Percentiles rank a stretch among this genome's conserved stretches.
phyloP scores from a whole-genome alignment of 2,329 filamentous ascomycete genomes.

The Stagonosporopsis tanaceti region DNA sequence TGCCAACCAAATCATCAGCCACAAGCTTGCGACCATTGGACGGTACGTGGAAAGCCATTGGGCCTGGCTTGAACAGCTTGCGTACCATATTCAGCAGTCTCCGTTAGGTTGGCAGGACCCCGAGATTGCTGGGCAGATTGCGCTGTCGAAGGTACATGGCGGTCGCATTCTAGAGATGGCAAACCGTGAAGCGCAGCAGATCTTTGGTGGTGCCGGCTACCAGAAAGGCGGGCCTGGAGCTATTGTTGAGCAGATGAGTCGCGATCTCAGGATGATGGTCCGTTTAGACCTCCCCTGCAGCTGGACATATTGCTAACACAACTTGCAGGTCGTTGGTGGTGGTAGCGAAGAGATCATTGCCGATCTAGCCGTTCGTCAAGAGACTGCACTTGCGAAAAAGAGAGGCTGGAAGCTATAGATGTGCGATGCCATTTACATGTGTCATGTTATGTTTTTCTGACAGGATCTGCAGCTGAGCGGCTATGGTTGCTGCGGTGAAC shows the following conservation, averaged over 20 bases:
- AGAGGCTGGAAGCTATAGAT: conserved; percentile 56
- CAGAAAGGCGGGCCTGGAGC: conserved; percentile 59
- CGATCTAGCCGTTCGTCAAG: conserved; percentile 61
- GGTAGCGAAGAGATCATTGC: conserved; percentile 65
- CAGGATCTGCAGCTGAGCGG: conserved; percentile 8
- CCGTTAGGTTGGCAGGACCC: conserved; percentile 52
- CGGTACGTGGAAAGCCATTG: conserved; percentile 68
- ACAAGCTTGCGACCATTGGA: conserved; percentile 67
- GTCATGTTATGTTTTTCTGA: neutral
- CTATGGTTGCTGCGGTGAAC: conserved; percentile 4
- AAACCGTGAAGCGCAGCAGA: conserved; percentile 62
- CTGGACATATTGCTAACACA: conserved; percentile 9
- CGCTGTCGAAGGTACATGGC: conserved; percentile 59
- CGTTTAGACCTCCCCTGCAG: conserved; percentile 27
- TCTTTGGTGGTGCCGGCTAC: conserved; percentile 63
- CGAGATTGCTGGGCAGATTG: conserved; percentile 51
- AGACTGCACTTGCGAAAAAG: conserved; percentile 50
- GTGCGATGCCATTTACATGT: neutral
- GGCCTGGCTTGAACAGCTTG: conserved; percentile 69
- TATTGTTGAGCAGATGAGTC: conserved; percentile 62
- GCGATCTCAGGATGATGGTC: conserved; percentile 63
- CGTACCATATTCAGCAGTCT: conserved; percentile 60
- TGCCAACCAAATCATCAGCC: conserved; percentile 65
- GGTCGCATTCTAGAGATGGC: conserved; percentile 60
- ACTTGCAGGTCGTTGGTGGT: conserved; percentile 54